Percentiles rank a stretch among this genome's conserved stretches.
These are phyloP conservation scores for Pneumocystis wakefieldiae DNA, from an alignment of 1,139 yeast species.

Conservation along the genomic window DNA sequence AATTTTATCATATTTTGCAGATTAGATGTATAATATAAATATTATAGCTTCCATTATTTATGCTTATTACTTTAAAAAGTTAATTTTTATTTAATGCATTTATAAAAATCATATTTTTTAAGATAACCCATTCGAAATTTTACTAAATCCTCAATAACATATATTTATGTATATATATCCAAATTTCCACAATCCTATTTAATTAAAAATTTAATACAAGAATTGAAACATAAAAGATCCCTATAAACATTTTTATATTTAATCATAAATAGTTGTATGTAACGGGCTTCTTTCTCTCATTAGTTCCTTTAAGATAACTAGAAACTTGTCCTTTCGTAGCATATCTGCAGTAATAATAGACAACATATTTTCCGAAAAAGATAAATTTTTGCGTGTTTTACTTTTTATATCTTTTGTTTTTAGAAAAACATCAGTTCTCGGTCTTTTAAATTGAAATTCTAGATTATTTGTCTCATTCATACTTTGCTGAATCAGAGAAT, in stretches of 20 bases:
- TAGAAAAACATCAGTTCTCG: not conserved
- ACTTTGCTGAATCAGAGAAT: not conserved
- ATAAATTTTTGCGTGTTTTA: not conserved
- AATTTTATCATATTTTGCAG: too few species aligned
- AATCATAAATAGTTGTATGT: not conserved
- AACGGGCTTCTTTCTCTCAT: not conserved
- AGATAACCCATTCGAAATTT: not conserved
- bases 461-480: slow-evolving; percentile 5
- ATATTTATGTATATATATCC: not conserved
- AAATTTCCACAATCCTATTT: not conserved
- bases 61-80: too few species aligned
- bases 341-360: not conserved
- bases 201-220: not conserved
- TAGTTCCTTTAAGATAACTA: not conserved
- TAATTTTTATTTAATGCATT: not conserved
- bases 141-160: not conserved
- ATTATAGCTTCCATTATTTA: too few species aligned
- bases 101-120: not conserved
- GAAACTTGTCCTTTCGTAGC: not conserved
- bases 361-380: not conserved
- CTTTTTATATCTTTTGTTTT: not conserved
- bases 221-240: not conserved
- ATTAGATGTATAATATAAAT: too few species aligned
- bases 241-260: not conserved
- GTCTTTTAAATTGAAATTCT: not conserved